Base-by-base conservation (phyloP, 768 basidiomycete species). In the Mycena amicta region DNA sequence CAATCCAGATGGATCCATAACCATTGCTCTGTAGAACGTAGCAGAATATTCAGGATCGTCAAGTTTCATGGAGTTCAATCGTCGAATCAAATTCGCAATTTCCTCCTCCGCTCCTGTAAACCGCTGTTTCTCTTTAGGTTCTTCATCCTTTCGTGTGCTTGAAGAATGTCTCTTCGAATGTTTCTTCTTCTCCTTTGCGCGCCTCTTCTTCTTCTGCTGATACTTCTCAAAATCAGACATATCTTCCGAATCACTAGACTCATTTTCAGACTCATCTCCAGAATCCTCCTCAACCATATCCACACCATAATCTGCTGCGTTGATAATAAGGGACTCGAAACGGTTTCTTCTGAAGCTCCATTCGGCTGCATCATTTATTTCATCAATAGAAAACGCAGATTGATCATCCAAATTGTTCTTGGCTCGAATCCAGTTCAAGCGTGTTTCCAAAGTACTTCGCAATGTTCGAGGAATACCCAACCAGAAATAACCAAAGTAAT, bases 31-130 rank as follows among this genome's bases (percentile, higher is more conserved):
- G 20, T 55, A 65, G 41, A 55, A 62, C 1, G 56, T 30, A 1
- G 56, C 25, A 23, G 55, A 50, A 57, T 67, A 64, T 22, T 57
- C 56, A 1, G 55, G 29, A 29, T 67, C 63, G 11, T 62, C 55
- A 0, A 62, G 1, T 12, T 50, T 46, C 60, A 64, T 67, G 4
- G 23, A 30, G 28, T 61, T 61, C 4, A 64, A 31, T 45, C 56
- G 20, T 0, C 52, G 40, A 33, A 67, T 60, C 18, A 66, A 22
- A 2, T 40, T 51, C n/a, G 57, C 41, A 15, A 65, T 50, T 33
- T 58, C 56, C 4, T 51, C 51, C 30, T 50, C 26, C 30, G 31
- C 20, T 5, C 31, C 26, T 5, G 5, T 13, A 20, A 33, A 49
- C 29, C 50, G 50, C 12, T 16, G 16, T 23, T 59, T 22, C 8